These are phyloP conservation scores for Candida dubliniensis DNA, from an alignment of 1,139 yeast species.

Conservation along the genomic window DNA sequence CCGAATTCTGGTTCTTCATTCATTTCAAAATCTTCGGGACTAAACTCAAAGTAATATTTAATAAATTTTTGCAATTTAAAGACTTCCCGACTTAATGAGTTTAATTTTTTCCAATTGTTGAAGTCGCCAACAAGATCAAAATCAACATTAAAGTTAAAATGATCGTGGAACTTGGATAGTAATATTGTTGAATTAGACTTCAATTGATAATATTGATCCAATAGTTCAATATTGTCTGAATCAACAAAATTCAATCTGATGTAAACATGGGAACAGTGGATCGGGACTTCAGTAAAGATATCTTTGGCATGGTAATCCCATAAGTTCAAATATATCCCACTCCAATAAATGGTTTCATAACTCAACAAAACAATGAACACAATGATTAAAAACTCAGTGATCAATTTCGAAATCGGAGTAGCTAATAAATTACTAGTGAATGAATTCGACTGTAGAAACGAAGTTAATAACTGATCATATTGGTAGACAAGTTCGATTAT, in stretches of 20 bases:
- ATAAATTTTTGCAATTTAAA: slow-evolving; percentile 39
- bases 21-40: slow-evolving; percentile 72
- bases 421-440: slow-evolving; percentile 32
- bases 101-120: slow-evolving; percentile 34
- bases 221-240: slow-evolving; percentile 17
- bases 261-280: slow-evolving; percentile 74
- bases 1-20: slow-evolving; percentile 67
- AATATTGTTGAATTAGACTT: slow-evolving; percentile 22
- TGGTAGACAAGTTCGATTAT: slow-evolving; percentile 13
- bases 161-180: too few species aligned
- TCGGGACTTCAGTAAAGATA: slow-evolving; percentile 66
- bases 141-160: too few species aligned
- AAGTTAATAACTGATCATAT: slow-evolving; percentile 15
- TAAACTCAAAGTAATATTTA: slow-evolving; percentile 70
- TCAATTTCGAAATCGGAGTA: slow-evolving; percentile 32
- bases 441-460: slow-evolving; percentile 17
- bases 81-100: slow-evolving; percentile 20
- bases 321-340: slow-evolving; percentile 47
- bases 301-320: slow-evolving; percentile 68
- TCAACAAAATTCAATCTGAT: slow-evolving; percentile 48
- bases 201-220: slow-evolving; percentile 29
- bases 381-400: slow-evolving; percentile 44
- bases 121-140: slow-evolving; percentile 5
- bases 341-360: slow-evolving; percentile 48
- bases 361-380: slow-evolving; percentile 32